These are phyloP conservation scores for Trametes sp. DNA, from an alignment of 1,284 basidiomycete species.

Conservation along the genomic window DNA sequence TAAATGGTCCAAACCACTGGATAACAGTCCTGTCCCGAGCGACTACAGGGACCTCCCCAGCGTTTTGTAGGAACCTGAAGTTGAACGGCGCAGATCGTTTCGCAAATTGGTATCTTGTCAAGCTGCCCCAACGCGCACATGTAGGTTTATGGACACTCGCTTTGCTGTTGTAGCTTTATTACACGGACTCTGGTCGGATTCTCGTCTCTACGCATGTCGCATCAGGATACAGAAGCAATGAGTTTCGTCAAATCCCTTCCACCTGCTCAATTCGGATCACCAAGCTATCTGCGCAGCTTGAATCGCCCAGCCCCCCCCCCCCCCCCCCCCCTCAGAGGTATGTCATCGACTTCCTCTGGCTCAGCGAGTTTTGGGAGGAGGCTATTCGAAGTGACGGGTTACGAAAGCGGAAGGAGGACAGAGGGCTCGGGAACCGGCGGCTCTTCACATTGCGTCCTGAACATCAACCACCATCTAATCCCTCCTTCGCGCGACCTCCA, in stretches of 20 bases:
- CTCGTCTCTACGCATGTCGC: background rate
- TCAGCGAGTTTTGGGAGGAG: too few relatives aligned
- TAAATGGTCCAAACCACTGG: conserved; percentile 48
- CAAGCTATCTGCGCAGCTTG: too few relatives aligned
- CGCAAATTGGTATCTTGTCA: background rate
- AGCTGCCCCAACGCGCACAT: background rate
- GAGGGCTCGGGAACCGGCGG: background rate
- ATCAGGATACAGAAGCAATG: background rate
- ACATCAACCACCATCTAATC: background rate
- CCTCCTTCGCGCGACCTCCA: background rate
- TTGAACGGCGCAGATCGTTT: background rate
- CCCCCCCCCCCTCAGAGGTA: too few relatives aligned
- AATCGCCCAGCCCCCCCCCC: too few relatives aligned
- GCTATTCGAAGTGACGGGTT: background rate
- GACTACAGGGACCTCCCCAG: conserved; percentile 41
- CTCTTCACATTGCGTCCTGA: background rate
- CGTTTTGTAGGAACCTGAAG: conserved; percentile 35
- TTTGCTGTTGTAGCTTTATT: conserved; percentile 1
- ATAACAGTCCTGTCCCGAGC: conserved; percentile 39
- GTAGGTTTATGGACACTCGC: background rate
- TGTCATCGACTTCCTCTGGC: too few relatives aligned
- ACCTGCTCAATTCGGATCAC: background rate
- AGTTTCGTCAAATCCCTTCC: background rate
- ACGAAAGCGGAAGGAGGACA: background rate
- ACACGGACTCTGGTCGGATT: conserved; percentile 6